Evolutionary conservation across 208 protist species (phyloP), one percentile per base, ranked within the genome.

Genomic region (Balamuthia mandrillaris): DNA sequence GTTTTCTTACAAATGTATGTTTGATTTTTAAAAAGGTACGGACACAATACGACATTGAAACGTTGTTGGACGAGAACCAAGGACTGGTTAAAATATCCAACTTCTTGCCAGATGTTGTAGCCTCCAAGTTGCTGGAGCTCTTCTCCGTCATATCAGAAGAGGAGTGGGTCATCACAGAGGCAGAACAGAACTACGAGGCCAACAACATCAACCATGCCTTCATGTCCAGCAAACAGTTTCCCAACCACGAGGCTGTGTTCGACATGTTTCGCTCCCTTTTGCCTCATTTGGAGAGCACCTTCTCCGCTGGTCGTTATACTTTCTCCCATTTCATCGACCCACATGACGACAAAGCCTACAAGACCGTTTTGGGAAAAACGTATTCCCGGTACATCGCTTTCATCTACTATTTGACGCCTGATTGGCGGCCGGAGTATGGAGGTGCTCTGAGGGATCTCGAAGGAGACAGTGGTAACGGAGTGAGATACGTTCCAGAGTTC

Each of bases 31-130:
- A n/a, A n/a, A n/a, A n/a, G n/a, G n/a, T n/a, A n/a, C n/a, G n/a
- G n/a, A n/a, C n/a, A n/a, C n/a, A n/a, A n/a, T n/a, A n/a, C n/a
- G n/a, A n/a, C n/a, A n/a, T n/a, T n/a, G n/a, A n/a, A n/a, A n/a
- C n/a, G n/a, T n/a, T n/a, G n/a, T n/a, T n/a, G n/a, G n/a, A n/a
- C n/a, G n/a, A n/a, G n/a, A n/a, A n/a, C n/a, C n/a, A n/a, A 68
- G 60, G 63, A 9, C 63, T 72, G 2, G 37, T 72, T 24, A 72
- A 72, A 41, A 72, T 72, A 33, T 72, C 63, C 37, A 72, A 72
- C 35, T 72, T 72, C 33, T 24, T 72, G 63, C 63, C 63, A n/a
- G 63, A 72, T 33, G 37, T 41, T 27, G 63, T 72, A 10, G 63
- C 63, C 9, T 41, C 37, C 10, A 14, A 41, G n/a, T 49, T 72